Percentiles rank a stretch among this genome's conserved stretches.
Evolutionary conservation across 176 grass and related monocot genomes (phyloP).

Genomic region (Dactylis glomerata): DNA sequence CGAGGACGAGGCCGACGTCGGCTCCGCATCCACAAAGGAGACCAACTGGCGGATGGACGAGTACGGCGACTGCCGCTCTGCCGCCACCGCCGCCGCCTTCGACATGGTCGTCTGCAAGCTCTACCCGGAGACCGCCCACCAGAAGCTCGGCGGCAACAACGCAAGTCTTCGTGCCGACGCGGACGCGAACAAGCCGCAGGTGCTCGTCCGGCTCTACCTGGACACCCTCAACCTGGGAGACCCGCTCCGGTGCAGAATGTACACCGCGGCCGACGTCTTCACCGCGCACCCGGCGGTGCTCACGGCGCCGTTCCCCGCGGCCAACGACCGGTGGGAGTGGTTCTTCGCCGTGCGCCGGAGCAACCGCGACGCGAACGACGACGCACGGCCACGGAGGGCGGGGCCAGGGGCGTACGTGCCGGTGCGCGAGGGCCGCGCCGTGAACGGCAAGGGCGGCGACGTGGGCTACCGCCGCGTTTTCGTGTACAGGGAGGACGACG

Average conservation of each 20-base stretch:
- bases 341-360: slow-evolving; percentile 23
- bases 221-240: slow-evolving; percentile 18
- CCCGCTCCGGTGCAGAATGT: slow-evolving; percentile 25
- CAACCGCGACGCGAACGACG: background rate
- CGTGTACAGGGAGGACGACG: slow-evolving; percentile 36
- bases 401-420: slow-evolving; percentile 30
- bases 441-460: background rate
- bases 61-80: background rate
- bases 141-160: background rate
- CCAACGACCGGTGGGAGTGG: slow-evolving; percentile 36
- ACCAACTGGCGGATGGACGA: slow-evolving; percentile 45
- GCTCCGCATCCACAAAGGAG: slow-evolving; percentile 2
- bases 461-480: slow-evolving; percentile 19
- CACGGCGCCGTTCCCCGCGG: slow-evolving; percentile 15
- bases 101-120: slow-evolving; percentile 48
- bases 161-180: background rate
- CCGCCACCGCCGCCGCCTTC: background rate
- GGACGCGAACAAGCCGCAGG: slow-evolving; percentile 19
- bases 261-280: slow-evolving; percentile 5
- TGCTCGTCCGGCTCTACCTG: slow-evolving; percentile 42
- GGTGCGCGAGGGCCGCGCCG: background rate
- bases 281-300: slow-evolving; percentile 27
- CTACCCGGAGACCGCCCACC: background rate
- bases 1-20: slow-evolving; percentile 11
- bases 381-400: background rate